These are phyloP conservation scores for Digitaria exilis DNA, from an alignment of 202 grass and related monocot species.

Conservation along the genomic window DNA sequence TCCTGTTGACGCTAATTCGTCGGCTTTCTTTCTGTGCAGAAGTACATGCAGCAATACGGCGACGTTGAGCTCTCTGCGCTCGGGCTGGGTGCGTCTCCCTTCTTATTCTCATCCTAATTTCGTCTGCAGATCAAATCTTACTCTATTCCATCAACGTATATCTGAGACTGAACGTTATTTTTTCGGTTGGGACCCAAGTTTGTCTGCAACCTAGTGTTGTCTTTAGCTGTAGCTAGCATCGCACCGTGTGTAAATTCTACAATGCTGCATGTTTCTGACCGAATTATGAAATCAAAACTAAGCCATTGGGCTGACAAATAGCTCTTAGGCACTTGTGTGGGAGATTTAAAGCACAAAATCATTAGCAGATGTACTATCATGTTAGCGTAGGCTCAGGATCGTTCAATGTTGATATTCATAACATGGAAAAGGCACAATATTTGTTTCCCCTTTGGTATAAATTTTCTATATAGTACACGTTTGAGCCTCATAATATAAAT, in stretches of 20 bases:
- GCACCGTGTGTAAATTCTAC: background rate
- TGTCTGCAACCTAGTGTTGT: background rate
- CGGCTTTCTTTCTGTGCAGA: constrained; percentile 48
- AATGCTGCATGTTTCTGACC: background rate
- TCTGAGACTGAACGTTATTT: background rate
- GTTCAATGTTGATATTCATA: background rate
- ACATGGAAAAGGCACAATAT: background rate
- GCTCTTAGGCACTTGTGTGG: background rate
- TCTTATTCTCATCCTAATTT: background rate
- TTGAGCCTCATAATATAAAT: background rate
- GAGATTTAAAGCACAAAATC: background rate
- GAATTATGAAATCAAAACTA: background rate
- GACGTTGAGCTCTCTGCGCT: constrained; percentile 77
- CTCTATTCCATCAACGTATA: background rate
- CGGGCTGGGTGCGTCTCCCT: constrained; percentile 57
- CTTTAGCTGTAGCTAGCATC: background rate
- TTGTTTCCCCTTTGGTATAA: background rate
- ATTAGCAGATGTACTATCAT: background rate
- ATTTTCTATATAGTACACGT: background rate
- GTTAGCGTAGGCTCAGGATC: background rate
- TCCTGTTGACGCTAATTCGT: background rate
- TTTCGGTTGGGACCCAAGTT: background rate
- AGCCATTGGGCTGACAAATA: background rate
- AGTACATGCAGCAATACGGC: constrained; percentile 65
- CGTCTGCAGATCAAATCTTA: background rate